Evolutionary conservation across 495 filamentous ascomycete species (phyloP).

Genomic region (Acidiella bohemica): DNA sequence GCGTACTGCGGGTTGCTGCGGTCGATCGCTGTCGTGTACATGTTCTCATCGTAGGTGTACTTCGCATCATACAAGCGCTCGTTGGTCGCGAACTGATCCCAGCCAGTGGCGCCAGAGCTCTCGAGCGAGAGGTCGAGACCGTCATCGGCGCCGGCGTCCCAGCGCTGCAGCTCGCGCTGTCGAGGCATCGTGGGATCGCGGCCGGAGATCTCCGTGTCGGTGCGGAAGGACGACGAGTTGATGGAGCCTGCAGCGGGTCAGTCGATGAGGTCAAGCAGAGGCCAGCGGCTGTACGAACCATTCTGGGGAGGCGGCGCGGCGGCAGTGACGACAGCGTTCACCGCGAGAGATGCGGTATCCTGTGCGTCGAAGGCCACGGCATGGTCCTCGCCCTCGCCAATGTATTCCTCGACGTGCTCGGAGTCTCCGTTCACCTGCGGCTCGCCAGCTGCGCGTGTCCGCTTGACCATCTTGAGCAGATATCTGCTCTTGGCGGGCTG

Average conservation of each 20-base stretch:
- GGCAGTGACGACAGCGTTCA: constrained; percentile 42
- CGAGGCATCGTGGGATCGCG: constrained; percentile 39
- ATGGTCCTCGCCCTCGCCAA: constrained; percentile 50
- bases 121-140: constrained; percentile 58
- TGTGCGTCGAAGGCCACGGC: constrained; percentile 68
- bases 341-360: constrained; percentile 56
- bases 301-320: constrained; percentile 47
- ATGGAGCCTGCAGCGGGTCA: constrained; percentile 3
- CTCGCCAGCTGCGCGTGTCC: constrained; percentile 38
- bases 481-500: constrained; percentile 43
- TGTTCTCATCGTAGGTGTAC: constrained; percentile 80
- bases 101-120: constrained; percentile 35
- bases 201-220: constrained; percentile 78
- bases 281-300: constrained; percentile 47
- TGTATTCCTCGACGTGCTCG: constrained; percentile 38
- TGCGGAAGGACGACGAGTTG: constrained; percentile 49
- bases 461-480: constrained; percentile 71
- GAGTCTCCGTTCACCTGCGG: constrained; percentile 44
- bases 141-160: constrained; percentile 56
- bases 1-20: constrained; percentile 67
- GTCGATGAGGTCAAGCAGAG: background rate
- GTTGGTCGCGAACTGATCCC: constrained; percentile 94
- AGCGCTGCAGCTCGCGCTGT: constrained; percentile 69
- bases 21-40: constrained; percentile 87
- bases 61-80: constrained; percentile 74